Evolutionary conservation across 768 basidiomycete species (phyloP).

Genomic region (Cyathus striatus): DNA sequence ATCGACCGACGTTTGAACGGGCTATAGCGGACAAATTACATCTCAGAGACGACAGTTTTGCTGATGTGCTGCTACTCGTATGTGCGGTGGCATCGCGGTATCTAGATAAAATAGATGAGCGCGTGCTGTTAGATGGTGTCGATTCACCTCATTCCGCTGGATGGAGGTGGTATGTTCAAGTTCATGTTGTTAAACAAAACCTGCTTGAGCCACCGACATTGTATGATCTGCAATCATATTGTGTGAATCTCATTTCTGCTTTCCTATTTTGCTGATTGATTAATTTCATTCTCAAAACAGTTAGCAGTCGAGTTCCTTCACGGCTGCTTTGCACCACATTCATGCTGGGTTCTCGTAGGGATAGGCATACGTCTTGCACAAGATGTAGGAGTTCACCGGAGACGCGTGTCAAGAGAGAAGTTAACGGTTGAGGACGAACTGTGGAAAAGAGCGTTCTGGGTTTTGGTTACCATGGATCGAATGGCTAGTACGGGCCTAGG

Average conservation of each 20-base stretch:
- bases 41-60: constrained; percentile 46
- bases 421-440: constrained; percentile 60
- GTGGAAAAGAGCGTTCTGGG: constrained; percentile 72
- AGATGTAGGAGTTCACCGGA: constrained; percentile 71
- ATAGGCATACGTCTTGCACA: constrained; percentile 71
- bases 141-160: constrained; percentile 42
- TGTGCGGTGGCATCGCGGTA: constrained; percentile 65
- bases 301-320: constrained; percentile 49
- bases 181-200: constrained; percentile 57
- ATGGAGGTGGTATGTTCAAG: constrained; percentile 68
- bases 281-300: constrained; percentile 19
- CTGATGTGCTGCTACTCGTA: constrained; percentile 56
- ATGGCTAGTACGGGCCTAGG: constrained; percentile 52
- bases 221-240: constrained; percentile 71
- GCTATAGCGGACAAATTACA: constrained; percentile 45
- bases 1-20: constrained; percentile 62
- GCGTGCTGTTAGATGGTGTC: constrained; percentile 39
- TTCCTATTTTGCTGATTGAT: neutral
- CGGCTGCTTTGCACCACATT: constrained; percentile 55
- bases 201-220: constrained; percentile 62
- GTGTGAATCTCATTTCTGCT: constrained; percentile 26
- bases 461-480: constrained; percentile 49
- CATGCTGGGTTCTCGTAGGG: constrained; percentile 66
- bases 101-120: constrained; percentile 52
- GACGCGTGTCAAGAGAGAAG: constrained; percentile 24